A percentile compares a stretch with the other conserved stretches of the same genome.
Conservation (phyloP, 192 early-diverging fungal species). For the Gaertneriomyces semiglobifer region DNA sequence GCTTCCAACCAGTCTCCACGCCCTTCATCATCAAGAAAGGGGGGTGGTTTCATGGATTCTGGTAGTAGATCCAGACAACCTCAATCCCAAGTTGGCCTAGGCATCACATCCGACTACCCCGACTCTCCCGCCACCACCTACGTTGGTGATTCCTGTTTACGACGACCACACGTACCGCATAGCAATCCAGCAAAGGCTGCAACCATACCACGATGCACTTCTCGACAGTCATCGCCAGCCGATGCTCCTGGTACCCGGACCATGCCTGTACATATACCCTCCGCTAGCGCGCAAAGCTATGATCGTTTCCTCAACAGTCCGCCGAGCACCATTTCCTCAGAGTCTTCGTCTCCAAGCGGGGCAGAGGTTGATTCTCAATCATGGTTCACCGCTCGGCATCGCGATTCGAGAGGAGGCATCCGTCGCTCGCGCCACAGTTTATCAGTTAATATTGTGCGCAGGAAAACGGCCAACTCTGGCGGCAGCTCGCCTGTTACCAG, state of each 20-base stretch:
- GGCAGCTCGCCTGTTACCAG: conserved; percentile 27
- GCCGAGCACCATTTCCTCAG: conserved; percentile 11
- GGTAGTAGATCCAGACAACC: neutral
- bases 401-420: conserved; percentile 1
- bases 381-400: neutral
- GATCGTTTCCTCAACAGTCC: conserved; percentile 2
- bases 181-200: neutral
- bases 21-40: neutral
- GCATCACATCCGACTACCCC: neutral
- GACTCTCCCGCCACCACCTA: neutral
- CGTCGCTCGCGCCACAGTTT: conserved; percentile 24
- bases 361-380: neutral
- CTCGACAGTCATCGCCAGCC: neutral
- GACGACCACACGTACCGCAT: conserved; percentile 1
- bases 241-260: neutral
- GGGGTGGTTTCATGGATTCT: neutral
- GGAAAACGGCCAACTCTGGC: conserved; percentile 13
- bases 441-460: conserved; percentile 27
- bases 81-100: neutral
- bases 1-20: neutral
- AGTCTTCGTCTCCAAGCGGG: neutral
- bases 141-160: neutral
- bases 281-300: neutral
- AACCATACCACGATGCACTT: too few relatives aligned
- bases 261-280: conserved; percentile 13